Conservation (phyloP, 2,329 filamentous ascomycete species). For the Colletotrichum sp. region DNA sequence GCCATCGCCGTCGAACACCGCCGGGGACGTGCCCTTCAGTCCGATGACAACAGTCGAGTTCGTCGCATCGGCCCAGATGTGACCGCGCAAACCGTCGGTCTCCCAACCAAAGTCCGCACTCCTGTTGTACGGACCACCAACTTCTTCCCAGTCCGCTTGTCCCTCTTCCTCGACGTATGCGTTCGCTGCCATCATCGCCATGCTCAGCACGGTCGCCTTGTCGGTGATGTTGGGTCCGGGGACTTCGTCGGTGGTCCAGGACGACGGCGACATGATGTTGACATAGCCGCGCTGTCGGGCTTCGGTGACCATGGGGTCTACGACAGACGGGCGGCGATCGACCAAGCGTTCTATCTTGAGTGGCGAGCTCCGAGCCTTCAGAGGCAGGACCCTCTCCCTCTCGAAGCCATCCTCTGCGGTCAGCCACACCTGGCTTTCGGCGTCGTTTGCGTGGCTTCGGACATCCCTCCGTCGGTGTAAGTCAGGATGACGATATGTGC, state of each 20-base stretch:
- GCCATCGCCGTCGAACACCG: slow-evolving; percentile 94
- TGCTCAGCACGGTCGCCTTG: slow-evolving; percentile 80
- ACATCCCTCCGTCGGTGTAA: slow-evolving; percentile 83
- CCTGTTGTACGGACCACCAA: slow-evolving; percentile 81
- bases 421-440: slow-evolving; percentile 62
- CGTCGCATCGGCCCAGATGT: slow-evolving; percentile 86
- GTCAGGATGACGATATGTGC: slow-evolving; percentile 76
- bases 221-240: slow-evolving; percentile 83
- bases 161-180: slow-evolving; percentile 81
- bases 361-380: slow-evolving; percentile 68
- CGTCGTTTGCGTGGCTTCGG: slow-evolving; percentile 47
- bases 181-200: slow-evolving; percentile 88
- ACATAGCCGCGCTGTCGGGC: slow-evolving; percentile 73
- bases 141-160: slow-evolving; percentile 82
- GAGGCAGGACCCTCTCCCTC: slow-evolving; percentile 53
- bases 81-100: slow-evolving; percentile 84
- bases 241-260: slow-evolving; percentile 85
- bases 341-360: slow-evolving; percentile 80
- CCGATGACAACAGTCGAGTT: slow-evolving; percentile 92
- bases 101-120: slow-evolving; percentile 94
- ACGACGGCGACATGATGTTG: slow-evolving; percentile 71
- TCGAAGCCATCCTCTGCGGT: slow-evolving; percentile 63
- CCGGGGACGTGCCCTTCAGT: slow-evolving; percentile 87
- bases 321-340: slow-evolving; percentile 76
- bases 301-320: slow-evolving; percentile 79